Conservation (phyloP, 192 early-diverging fungal genomes). For the Geranomyces variabilis region DNA sequence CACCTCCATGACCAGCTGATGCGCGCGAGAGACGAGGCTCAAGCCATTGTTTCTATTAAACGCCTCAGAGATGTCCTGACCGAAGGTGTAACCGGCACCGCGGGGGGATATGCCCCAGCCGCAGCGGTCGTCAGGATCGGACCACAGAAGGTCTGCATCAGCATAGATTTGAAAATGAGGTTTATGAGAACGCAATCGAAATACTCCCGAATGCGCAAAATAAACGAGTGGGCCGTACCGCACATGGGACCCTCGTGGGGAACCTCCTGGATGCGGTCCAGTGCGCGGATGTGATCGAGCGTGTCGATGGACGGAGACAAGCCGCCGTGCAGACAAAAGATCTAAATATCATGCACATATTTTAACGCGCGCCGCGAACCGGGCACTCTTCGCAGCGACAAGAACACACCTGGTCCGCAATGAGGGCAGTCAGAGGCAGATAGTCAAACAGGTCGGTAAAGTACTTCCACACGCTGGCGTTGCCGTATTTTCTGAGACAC, state of each 20-base stretch:
- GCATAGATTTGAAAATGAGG: not conserved
- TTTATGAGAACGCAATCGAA: not conserved
- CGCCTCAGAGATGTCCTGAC: constrained; percentile 82
- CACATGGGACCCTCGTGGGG: constrained; percentile 98
- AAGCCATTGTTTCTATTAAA: constrained; percentile 92
- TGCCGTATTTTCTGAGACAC: constrained; percentile 94
- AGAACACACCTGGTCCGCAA: constrained; percentile 83
- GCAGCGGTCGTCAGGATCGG: constrained; percentile 85
- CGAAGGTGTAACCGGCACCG: constrained; percentile 98
- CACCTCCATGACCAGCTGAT: constrained; percentile 96
- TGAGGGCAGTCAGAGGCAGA: constrained; percentile 88
- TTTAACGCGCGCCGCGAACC: not conserved
- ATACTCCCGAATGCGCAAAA: no score
- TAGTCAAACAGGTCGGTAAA: constrained; percentile 99
- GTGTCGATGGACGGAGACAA: constrained; percentile 91
- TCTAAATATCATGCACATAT: constrained; percentile 36
- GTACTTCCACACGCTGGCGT: constrained; percentile 94
- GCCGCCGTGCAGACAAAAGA: constrained; percentile 96
- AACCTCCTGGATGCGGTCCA: constrained; percentile 97
- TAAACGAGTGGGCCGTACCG: constrained; percentile 47
- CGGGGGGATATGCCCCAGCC: constrained; percentile 96
- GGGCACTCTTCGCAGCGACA: not conserved
- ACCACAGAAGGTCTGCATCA: constrained; percentile 55
- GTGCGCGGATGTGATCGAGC: constrained; percentile 89
- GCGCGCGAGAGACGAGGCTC: constrained; percentile 96